phyloP scores from a whole-genome alignment of 2,329 filamentous ascomycete genomes.

The Neofusicoccum sp. region DNA sequence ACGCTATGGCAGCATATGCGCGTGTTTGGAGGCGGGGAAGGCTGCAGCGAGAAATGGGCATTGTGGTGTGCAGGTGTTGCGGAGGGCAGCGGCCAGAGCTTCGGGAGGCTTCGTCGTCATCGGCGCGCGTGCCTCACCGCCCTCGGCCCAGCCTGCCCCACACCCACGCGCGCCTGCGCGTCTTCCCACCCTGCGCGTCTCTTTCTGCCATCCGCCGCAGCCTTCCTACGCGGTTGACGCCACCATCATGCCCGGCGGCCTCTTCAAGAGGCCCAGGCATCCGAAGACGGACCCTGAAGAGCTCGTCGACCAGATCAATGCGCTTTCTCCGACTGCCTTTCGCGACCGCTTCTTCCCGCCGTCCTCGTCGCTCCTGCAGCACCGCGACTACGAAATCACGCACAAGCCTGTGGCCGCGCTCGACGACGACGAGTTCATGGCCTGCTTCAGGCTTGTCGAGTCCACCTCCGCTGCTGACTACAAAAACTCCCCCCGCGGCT shows the following conservation, averaged over 20 bases:
- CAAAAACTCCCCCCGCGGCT: slow-evolving; percentile 59
- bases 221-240: not conserved
- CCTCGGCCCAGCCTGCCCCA: not conserved
- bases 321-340: slow-evolving; percentile 11
- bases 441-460: slow-evolving; percentile 58
- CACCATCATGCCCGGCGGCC: not conserved
- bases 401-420: slow-evolving; percentile 31
- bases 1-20: not conserved
- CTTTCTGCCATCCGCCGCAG: not conserved
- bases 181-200: not conserved
- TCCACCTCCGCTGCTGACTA: slow-evolving; percentile 65
- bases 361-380: not conserved
- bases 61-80: not conserved
- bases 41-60: not conserved
- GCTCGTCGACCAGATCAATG: slow-evolving; percentile 14
- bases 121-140: slow-evolving; percentile 1
- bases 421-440: slow-evolving; percentile 41
- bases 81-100: not conserved
- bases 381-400: slow-evolving; percentile 27
- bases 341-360: slow-evolving; percentile 15
- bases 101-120: slow-evolving; percentile 1
- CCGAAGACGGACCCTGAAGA: not conserved
- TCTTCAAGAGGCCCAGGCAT: not conserved
- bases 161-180: not conserved
- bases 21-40: not conserved